Conservation (phyloP, 305 asterid genomes). For the Coffea humblotiana region DNA sequence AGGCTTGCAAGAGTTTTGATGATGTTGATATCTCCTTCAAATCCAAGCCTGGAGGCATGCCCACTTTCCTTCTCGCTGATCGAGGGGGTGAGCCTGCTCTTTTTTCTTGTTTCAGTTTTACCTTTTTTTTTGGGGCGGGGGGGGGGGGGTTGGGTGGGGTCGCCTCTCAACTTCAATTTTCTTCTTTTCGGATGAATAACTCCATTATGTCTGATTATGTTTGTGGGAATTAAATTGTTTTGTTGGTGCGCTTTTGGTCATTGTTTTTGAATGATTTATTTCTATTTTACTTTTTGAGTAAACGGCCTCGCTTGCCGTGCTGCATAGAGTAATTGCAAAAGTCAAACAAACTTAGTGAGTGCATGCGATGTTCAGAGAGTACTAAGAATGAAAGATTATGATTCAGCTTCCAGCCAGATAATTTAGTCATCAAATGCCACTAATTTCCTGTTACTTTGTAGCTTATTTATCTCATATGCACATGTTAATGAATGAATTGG, state of each 20-base stretch:
- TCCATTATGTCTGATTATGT: background rate
- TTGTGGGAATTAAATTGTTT: no score
- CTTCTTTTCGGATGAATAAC: background rate
- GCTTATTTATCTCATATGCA: background rate
- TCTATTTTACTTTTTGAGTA: background rate
- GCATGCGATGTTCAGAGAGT: background rate
- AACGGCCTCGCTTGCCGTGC: background rate
- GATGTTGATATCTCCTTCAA: slow-evolving; percentile 54
- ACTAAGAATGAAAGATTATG: background rate
- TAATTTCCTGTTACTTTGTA: background rate
- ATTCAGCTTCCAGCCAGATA: background rate
- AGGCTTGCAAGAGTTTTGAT: slow-evolving; percentile 61
- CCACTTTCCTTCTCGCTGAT: slow-evolving; percentile 78
- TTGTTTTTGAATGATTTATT: background rate
- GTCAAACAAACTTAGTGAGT: background rate
- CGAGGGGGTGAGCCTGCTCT: slow-evolving; percentile 64
- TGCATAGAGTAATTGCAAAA: background rate
- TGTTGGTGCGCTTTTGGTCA: no score
- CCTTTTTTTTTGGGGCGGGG: no score
- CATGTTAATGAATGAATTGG: background rate
- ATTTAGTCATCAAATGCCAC: background rate
- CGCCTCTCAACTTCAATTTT: background rate
- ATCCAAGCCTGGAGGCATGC: slow-evolving; percentile 83
- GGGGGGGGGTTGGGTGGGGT: no score
- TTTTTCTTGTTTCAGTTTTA: background rate